phyloP scores from a whole-genome alignment of 331 rosid genomes.

The Ulmus americana region DNA sequence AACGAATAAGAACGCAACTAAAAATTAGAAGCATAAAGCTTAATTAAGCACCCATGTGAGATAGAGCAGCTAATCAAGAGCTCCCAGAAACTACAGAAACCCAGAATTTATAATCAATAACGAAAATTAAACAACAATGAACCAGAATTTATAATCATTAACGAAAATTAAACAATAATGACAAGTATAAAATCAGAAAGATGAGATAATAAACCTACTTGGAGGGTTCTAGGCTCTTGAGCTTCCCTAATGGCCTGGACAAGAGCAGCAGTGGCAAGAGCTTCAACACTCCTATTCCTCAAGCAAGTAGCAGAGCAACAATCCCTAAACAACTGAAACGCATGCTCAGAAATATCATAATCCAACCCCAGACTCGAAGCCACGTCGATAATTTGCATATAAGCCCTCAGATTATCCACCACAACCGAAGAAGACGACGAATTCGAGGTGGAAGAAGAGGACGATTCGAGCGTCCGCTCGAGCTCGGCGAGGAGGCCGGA shows the following conservation, averaged over 20 bases:
- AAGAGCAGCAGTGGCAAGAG: conserved; percentile 93
- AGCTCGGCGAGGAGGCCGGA: conserved; percentile 96
- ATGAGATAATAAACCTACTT: conserved; percentile 34
- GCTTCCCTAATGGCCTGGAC: conserved; percentile 95
- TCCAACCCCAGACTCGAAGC: conserved; percentile 84
- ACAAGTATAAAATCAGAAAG: not conserved
- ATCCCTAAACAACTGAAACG: conserved; percentile 87
- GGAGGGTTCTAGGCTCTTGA: conserved; percentile 93
- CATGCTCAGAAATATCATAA: conserved; percentile 76
- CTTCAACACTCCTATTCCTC: conserved; percentile 95
- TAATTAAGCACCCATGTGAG: too few species aligned
- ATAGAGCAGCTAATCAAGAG: too few species aligned
- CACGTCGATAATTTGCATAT: conserved; percentile 95
- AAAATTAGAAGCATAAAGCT: too few species aligned
- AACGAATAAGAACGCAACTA: not conserved
- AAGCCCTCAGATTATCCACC: conserved; percentile 84
- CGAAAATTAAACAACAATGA: too few species aligned
- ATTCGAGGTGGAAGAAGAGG: conserved; percentile 40
- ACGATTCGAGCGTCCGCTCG: conserved; percentile 72
- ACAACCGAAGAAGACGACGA: conserved; percentile 68
- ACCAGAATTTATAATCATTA: not conserved
- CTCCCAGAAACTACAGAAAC: not conserved
- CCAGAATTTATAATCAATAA: not conserved
- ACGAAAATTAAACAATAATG: too few species aligned
- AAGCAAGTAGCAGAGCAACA: conserved; percentile 93